A percentile compares a stretch with the other conserved stretches of the same genome.
Conservation (phyloP, 2,329 filamentous ascomycete genomes). For the Pseudogymnoascus sp. region DNA sequence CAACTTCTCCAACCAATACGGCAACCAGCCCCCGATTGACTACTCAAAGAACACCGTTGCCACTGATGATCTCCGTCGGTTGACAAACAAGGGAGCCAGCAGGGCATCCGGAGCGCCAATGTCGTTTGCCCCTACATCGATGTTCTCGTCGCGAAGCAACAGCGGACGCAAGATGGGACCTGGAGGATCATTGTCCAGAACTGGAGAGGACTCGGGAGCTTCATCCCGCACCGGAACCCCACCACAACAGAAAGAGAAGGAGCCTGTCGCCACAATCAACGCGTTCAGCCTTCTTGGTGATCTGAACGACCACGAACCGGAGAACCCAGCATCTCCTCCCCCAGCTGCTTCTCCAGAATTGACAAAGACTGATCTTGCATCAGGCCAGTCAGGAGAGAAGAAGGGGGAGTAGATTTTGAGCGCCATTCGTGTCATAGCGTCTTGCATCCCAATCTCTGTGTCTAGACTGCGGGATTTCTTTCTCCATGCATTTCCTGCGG, state of each 20-base stretch:
- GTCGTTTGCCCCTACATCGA: conserved; percentile 71
- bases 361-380: conserved; percentile 51
- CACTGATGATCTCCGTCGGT: conserved; percentile 81
- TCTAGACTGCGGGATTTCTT: conserved; percentile 35
- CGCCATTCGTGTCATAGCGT: conserved; percentile 22
- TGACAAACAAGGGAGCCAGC: conserved; percentile 54
- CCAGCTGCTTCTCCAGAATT: conserved; percentile 59
- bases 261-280: conserved; percentile 66
- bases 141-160: conserved; percentile 84
- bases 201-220: conserved; percentile 74
- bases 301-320: conserved; percentile 43
- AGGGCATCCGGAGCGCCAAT: conserved; percentile 45
- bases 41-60: conserved; percentile 72
- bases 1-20: conserved; percentile 66
- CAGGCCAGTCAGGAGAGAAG: conserved; percentile 32
- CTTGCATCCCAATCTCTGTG: conserved; percentile 36
- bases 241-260: conserved; percentile 57
- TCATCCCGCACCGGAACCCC: conserved; percentile 88
- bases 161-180: conserved; percentile 76
- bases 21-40: conserved; percentile 61
- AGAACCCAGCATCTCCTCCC: conserved; percentile 60
- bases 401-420: conserved; percentile 32
- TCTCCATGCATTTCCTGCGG: conserved; percentile 38
- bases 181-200: conserved; percentile 61
- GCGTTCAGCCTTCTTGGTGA: conserved; percentile 57